Evolutionary conservation across 1,139 yeast genomes (phyloP).

Genomic region (Geotrichum histeridarum): DNA sequence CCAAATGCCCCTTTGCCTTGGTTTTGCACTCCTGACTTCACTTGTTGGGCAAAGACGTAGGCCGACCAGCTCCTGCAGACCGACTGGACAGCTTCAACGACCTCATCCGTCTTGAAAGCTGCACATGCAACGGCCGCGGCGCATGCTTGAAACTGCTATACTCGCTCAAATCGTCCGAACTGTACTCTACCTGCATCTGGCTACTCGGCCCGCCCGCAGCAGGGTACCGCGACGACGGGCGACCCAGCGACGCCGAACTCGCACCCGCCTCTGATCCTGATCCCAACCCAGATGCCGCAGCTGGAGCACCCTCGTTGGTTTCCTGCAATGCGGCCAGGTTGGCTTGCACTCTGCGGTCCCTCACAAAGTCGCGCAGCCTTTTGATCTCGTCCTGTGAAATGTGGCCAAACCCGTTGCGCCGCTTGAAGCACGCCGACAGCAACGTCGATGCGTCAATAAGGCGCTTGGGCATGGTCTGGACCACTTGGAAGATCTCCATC

Average conservation of each 20-base stretch:
- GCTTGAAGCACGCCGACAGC: slow-evolving; percentile 70
- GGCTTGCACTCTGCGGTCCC: slow-evolving; percentile 26
- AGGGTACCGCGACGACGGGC: no score
- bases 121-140: slow-evolving; percentile 8
- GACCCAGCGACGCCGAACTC: no score
- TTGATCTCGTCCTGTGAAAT: slow-evolving; percentile 77
- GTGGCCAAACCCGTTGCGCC: slow-evolving; percentile 68
- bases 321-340: slow-evolving; percentile 8
- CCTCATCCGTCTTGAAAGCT: slow-evolving; percentile 7
- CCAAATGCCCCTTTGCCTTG: no score
- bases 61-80: not conserved
- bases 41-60: not conserved
- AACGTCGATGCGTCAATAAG: slow-evolving; percentile 65
- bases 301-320: not conserved
- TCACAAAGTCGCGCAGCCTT: slow-evolving; percentile 71
- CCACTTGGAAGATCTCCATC: slow-evolving; percentile 78
- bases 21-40: no score
- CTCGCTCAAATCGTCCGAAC: slow-evolving; percentile 4
- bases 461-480: slow-evolving; percentile 76
- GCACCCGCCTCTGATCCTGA: not conserved
- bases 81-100: slow-evolving; percentile 1
- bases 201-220: not conserved
- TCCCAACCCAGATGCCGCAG: not conserved
- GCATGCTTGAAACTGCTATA: slow-evolving; percentile 9
- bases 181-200: not conserved